Evolutionary conservation across 371 early-diverging fungal species (phyloP).

Genomic region (Mortierella sp.): DNA sequence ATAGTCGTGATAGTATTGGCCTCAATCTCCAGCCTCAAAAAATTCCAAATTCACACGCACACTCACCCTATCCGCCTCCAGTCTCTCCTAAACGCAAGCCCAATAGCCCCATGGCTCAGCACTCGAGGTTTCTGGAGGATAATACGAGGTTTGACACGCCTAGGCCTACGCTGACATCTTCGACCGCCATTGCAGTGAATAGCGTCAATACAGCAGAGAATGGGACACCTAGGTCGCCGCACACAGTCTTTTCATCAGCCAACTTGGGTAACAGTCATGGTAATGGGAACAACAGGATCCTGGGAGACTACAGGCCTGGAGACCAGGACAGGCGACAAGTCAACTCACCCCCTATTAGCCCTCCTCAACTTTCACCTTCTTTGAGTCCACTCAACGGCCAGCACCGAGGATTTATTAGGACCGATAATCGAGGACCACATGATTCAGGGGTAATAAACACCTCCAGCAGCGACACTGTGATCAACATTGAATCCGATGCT

Average conservation of each 20-base stretch:
- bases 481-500: constrained; percentile 4
- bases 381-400: constrained; percentile 18
- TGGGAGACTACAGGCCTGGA: constrained; percentile 20
- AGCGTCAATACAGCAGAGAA: background rate
- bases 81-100: constrained; percentile 29
- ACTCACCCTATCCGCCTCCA: constrained; percentile 30
- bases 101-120: constrained; percentile 32
- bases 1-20: constrained; percentile 37
- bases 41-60: constrained; percentile 3
- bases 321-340: constrained; percentile 30
- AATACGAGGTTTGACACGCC: constrained; percentile 51
- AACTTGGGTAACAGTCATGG: background rate
- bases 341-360: constrained; percentile 22
- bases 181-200: constrained; percentile 6
- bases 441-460: constrained; percentile 28
- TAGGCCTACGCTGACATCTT: constrained; percentile 32
- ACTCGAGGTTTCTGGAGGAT: constrained; percentile 40
- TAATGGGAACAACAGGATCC: constrained; percentile 18
- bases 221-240: constrained; percentile 24
- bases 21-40: constrained; percentile 12
- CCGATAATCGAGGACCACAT: constrained; percentile 20
- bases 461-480: constrained; percentile 14
- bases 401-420: constrained; percentile 28
- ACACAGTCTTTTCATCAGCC: constrained; percentile 7
- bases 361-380: constrained; percentile 23